Evolutionary conservation across 768 basidiomycete genomes (phyloP).

Genomic region (Boletus insuetus): DNA sequence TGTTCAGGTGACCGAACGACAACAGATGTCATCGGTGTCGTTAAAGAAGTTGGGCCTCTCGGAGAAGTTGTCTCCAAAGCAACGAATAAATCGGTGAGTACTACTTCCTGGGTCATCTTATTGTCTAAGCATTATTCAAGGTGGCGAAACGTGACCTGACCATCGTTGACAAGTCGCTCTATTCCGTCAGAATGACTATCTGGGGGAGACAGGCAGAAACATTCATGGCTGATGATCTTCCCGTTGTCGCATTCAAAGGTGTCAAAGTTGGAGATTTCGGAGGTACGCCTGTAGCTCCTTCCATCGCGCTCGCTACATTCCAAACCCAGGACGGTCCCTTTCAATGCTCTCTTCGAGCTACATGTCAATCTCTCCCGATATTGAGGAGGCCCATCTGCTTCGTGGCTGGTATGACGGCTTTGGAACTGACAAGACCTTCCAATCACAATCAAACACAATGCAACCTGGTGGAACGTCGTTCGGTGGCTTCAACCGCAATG

Average conservation of each 20-base stretch:
- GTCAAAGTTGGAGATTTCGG: conserved; percentile 92
- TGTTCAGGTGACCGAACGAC: not conserved
- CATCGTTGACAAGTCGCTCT: conserved; percentile 81
- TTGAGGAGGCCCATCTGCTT: conserved; percentile 81
- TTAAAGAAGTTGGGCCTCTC: conserved; percentile 73
- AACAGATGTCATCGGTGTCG: conserved; percentile 82
- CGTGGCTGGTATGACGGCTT: conserved; percentile 89
- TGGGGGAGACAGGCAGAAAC: conserved; percentile 96
- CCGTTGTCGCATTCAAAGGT: conserved; percentile 91
- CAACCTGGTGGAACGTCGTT: conserved; percentile 38
- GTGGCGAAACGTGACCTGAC: conserved; percentile 87
- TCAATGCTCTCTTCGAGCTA: conserved; percentile 80
- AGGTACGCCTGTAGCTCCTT: conserved; percentile 40
- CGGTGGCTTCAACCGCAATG: conserved; percentile 60
- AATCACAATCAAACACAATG: conserved; percentile 56
- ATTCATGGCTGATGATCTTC: conserved; percentile 54
- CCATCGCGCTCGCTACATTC: conserved; percentile 7
- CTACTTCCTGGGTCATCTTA: not conserved
- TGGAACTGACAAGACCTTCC: conserved; percentile 65
- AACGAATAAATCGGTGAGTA: conserved; percentile 53
- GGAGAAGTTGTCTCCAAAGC: conserved; percentile 74
- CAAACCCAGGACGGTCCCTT: conserved; percentile 64
- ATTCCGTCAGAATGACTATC: conserved; percentile 78
- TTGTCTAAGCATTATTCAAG: conserved; percentile 36
- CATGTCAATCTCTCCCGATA: conserved; percentile 86